Percentiles rank a stretch among this genome's conserved stretches.
Conservation (phyloP, 805 yeast species). For the Debaryomyces maramus region DNA sequence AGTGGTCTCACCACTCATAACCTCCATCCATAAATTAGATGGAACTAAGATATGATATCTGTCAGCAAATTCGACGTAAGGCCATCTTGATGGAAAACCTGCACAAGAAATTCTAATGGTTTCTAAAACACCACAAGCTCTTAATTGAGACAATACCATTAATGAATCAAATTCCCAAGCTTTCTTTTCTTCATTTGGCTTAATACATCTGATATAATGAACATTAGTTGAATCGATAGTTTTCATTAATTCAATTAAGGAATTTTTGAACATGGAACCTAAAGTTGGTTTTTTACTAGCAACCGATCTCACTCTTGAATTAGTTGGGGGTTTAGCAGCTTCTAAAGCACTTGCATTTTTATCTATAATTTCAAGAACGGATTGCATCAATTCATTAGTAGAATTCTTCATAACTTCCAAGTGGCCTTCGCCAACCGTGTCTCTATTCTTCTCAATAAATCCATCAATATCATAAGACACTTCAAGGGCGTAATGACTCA, state of each 20-base stretch:
- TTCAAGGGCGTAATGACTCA: constrained; percentile 91
- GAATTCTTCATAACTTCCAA: constrained; percentile 77
- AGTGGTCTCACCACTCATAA: constrained; percentile 51
- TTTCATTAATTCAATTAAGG: constrained; percentile 87
- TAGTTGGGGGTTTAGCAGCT: constrained; percentile 33
- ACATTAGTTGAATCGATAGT: constrained; percentile 94
- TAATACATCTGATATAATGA: constrained; percentile 95
- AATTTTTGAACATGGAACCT: constrained; percentile 90
- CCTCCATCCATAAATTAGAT: constrained; percentile 65
- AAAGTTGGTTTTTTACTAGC: constrained; percentile 82
- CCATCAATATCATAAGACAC: constrained; percentile 92
- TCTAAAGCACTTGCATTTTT: constrained; percentile 53
- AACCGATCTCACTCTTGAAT: constrained; percentile 35
- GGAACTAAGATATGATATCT: constrained; percentile 82
- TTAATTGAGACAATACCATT: constrained; percentile 90
- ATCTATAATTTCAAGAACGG: constrained; percentile 65
- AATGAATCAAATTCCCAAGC: constrained; percentile 96
- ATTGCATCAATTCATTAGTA: constrained; percentile 61
- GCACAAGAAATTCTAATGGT: constrained; percentile 96
- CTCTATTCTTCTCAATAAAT: constrained; percentile 94
- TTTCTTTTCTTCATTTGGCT: constrained; percentile 89
- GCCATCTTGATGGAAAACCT: constrained; percentile 96
- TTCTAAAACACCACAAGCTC: constrained; percentile 98
- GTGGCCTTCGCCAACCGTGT: constrained; percentile 95
- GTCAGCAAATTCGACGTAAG: constrained; percentile 88